Percentiles rank a stretch among this genome's conserved stretches.
Conservation (phyloP, 768 basidiomycete species). For the Suillus fuscotomentosus region DNA sequence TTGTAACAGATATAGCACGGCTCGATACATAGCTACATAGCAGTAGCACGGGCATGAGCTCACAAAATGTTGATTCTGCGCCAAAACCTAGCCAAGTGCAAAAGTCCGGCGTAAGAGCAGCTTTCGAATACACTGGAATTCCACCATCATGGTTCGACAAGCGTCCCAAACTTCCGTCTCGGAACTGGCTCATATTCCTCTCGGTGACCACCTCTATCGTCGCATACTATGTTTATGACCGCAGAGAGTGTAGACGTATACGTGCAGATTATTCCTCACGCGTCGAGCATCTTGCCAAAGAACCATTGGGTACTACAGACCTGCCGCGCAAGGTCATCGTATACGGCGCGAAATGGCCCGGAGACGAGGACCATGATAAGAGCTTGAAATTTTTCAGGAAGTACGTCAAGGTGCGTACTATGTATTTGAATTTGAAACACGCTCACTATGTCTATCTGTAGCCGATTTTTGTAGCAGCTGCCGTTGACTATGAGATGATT, state of each 20-base stretch:
- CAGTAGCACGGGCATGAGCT: constrained; percentile 6
- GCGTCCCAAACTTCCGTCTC: constrained; percentile 82
- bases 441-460: constrained; percentile 32
- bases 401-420: constrained; percentile 84
- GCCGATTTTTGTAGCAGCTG: constrained; percentile 94
- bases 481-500: constrained; percentile 87
- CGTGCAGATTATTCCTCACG: constrained; percentile 75
- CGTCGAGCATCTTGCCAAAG: constrained; percentile 76
- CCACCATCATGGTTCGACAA: constrained; percentile 80
- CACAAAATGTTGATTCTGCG: constrained; percentile 3
- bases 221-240: constrained; percentile 84
- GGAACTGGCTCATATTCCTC: constrained; percentile 95
- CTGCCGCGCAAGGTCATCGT: constrained; percentile 80
- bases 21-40: neutral
- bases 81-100: constrained; percentile 1
- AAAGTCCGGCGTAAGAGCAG: constrained; percentile 57
- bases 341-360: constrained; percentile 89
- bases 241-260: constrained; percentile 74
- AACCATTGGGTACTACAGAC: constrained; percentile 61
- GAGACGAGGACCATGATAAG: constrained; percentile 89
- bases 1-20: constrained; percentile 14
- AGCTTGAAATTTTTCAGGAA: constrained; percentile 88
- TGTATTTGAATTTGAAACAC: constrained; percentile 11
- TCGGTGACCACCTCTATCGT: constrained; percentile 67
- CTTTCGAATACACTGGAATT: constrained; percentile 67